A percentile compares a stretch with the other conserved stretches of the same genome.
Evolutionary conservation across 805 yeast genomes (phyloP).

Genomic region (Yamadazyma philogaea): DNA sequence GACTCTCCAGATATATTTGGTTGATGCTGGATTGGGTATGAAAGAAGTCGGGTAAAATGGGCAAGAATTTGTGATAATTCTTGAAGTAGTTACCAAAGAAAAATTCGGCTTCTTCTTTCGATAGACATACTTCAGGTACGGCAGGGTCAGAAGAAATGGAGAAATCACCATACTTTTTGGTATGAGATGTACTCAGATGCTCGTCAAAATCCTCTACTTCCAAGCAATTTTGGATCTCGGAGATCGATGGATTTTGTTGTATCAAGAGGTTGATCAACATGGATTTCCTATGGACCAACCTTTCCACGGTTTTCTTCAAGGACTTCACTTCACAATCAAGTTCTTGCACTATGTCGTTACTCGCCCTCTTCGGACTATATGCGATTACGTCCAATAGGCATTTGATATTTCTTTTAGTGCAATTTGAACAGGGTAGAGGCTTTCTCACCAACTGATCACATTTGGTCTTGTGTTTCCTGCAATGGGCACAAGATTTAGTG

Average conservation of each 20-base stretch:
- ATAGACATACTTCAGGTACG: conserved; percentile 4
- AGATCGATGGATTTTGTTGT: conserved; percentile 19
- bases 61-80: conserved; percentile 30
- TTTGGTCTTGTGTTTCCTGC: conserved; percentile 64
- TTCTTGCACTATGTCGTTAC: conserved; percentile 27
- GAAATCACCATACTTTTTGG: conserved; percentile 6
- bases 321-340: conserved; percentile 25
- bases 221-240: conserved; percentile 23
- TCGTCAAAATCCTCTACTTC: conserved; percentile 9
- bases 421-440: conserved; percentile 58
- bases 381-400: conserved; percentile 55
- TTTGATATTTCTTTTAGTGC: conserved; percentile 47
- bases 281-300: conserved; percentile 21
- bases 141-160: background rate
- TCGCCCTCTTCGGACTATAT: conserved; percentile 45
- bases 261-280: conserved; percentile 9
- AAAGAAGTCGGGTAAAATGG: conserved; percentile 29
- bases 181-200: background rate
- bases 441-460: conserved; percentile 54
- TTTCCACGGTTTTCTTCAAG: conserved; percentile 23
- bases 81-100: conserved; percentile 22
- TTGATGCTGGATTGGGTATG: conserved; percentile 16
- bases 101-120: conserved; percentile 6
- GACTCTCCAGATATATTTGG: conserved; percentile 25
- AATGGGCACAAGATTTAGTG: conserved; percentile 58